Evolutionary conservation across 140 eudicot genomes (phyloP), one percentile per base, ranked within the genome.

Genomic region (Stevia rebaudiana): DNA sequence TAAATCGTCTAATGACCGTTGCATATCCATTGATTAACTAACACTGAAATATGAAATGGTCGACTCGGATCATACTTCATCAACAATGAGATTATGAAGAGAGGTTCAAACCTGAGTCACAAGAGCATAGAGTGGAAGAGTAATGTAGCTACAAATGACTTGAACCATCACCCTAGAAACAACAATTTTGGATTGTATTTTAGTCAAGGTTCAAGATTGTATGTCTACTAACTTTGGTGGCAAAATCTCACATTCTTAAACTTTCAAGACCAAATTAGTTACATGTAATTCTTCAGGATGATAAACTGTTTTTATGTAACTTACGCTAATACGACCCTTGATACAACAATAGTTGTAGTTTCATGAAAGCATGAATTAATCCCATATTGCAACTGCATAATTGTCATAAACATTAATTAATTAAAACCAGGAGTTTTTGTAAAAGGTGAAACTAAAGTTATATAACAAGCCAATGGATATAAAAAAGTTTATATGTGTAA

Each of bases 51-150:
- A n/a, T n/a, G n/a, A n/a, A n/a, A n/a, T n/a, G n/a, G 1, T 8
- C 50, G 18, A 44, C 21, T 44, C n/a, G 0, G 3, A 9, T 62
- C 8, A 22, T 9, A 25, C 30, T 25, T 5, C 4, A 43, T 18
- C n/a, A 40, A 15, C 0, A 12, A 39, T 3, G 5, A 3, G 36
- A 10, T 17, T 23, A 15, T 39, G 61, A 3, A 24, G 31, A 41
- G 15, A 40, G n/a, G 18, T 19, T 67, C 49, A 28, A 58, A 86
- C 94, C 94, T 82, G 94, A 54, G 86, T 82, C 35, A 86, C 84
- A 12, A 86, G 89, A 56, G 94, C 89, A 23, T 86, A 86, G 18
- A 86, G 84, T n/a, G 94, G 94, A 69, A 86, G 89, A 37, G 94
- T 82, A 16, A 86, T 75, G 74, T 82, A 86, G 70, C 89, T 75